Conservation (phyloP, 148 eudicot species). For the Nyssa sinensis region DNA sequence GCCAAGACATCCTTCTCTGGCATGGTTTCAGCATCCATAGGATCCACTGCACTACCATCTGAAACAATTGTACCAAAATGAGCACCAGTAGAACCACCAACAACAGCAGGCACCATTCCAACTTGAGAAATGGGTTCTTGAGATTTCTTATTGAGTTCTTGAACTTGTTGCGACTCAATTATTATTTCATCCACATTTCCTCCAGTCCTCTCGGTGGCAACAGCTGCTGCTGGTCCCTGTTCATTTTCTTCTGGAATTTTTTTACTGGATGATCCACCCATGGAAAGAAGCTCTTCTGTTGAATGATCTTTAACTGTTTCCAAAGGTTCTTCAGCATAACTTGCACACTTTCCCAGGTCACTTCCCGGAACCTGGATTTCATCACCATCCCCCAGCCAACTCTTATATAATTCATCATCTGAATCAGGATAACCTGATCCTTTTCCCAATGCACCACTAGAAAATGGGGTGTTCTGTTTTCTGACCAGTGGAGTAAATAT, state of each 20-base stretch:
- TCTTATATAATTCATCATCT: conserved; percentile 50
- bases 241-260: conserved; percentile 17
- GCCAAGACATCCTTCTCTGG: conserved; percentile 4
- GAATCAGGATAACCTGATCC: conserved; percentile 29
- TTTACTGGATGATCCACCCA: conserved; percentile 9
- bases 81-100: neutral
- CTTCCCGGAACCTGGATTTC: conserved; percentile 28
- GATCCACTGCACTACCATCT: conserved; percentile 14
- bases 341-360: conserved; percentile 20
- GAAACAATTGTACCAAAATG: conserved; percentile 10
- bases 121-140: neutral
- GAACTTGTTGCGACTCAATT: conserved; percentile 24
- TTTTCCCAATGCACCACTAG: conserved; percentile 20
- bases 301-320: conserved; percentile 18
- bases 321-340: conserved; percentile 7
- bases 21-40: neutral
- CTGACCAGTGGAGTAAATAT: conserved; percentile 20
- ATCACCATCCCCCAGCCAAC: conserved; percentile 45
- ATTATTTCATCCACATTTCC: conserved; percentile 30
- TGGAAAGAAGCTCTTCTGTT: conserved; percentile 15
- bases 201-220: neutral
- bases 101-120: conserved; percentile 12
- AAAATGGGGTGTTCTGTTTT: conserved; percentile 23
- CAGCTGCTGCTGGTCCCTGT: conserved; percentile 11
- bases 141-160: conserved; percentile 16